Conservation (phyloP, 352 stramenopile genomes). For the Phytophthora pluvialis region DNA sequence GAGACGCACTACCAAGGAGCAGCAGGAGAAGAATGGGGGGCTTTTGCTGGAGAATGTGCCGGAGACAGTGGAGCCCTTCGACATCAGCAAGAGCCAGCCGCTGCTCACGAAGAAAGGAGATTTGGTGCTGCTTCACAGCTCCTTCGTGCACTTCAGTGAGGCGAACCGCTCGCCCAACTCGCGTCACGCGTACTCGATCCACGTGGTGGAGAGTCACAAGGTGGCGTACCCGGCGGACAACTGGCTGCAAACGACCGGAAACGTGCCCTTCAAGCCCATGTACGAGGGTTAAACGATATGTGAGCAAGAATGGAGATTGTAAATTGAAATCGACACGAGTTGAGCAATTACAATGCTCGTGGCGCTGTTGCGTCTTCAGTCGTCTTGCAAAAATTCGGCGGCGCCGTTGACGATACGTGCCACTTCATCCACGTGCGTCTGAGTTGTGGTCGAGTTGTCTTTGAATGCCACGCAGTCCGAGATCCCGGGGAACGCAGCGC, state of each 20-base stretch:
- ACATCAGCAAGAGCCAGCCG: conserved; percentile 61
- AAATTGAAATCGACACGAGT: no score
- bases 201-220: conserved; percentile 93
- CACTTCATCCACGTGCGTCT: conserved; percentile 34
- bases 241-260: conserved; percentile 93
- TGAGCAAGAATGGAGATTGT: neutral
- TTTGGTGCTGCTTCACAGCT: conserved; percentile 92
- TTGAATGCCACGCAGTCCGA: conserved; percentile 25
- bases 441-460: conserved; percentile 21
- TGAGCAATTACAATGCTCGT: no score
- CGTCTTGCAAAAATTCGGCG: conserved; percentile 30
- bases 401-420: conserved; percentile 23
- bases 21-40: conserved; percentile 42
- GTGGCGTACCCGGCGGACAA: conserved; percentile 90
- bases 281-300: conserved; percentile 47
- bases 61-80: conserved; percentile 55
- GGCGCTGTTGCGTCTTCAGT: no score
- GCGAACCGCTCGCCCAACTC: conserved; percentile 90
- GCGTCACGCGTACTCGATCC: conserved; percentile 96
- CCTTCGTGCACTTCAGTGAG: conserved; percentile 95
- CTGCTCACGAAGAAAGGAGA: conserved; percentile 93
- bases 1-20: conserved; percentile 65
- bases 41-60: conserved; percentile 72
- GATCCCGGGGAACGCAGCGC: conserved; percentile 28
- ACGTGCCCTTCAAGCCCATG: conserved; percentile 67